Evolutionary conservation across 2,329 filamentous ascomycete genomes (phyloP), one percentile per base, ranked within the genome.

Genomic region (Trichoderma simmonsii): DNA sequence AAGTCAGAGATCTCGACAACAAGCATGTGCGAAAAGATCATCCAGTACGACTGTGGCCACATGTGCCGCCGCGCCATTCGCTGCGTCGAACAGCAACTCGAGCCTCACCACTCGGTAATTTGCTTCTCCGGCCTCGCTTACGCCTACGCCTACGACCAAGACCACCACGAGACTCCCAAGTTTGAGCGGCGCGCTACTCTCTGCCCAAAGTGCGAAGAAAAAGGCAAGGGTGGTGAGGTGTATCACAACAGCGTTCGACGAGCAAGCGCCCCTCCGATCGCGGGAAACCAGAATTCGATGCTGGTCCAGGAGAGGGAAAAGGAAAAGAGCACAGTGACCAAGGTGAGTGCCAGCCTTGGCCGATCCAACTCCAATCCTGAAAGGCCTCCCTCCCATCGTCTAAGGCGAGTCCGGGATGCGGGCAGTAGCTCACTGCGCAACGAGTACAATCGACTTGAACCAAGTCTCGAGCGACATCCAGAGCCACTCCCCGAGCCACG

Each of bases 21-120:
- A 59, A 65, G 3, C n/a, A 78, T 77, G 76, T 78, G 77, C 36
- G 73, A 75, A 26, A 70, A 76, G 24, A 66, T 77, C 21, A 70
- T 59, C 12, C 36, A 72, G 24, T 78, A 74, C 15, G 66, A 64
- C 14, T 78, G 77, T 51, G 74, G 73, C 36, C 77, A 78, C 67
- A 60, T 78, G 60, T 36, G 43, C 6, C 74, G 72, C 14, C 61
- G 30, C 26, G 54, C 28, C n/a, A 34, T 66, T 26, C 61, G 51
- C n/a, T 70, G 71, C 54, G 6, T 15, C 30, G 43, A 69, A 21
- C 36, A 36, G 5, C 64, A 30, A 21, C 63, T 34, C 6, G 39
- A 65, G 14, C 30, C 21, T 7, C 28, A 14, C n/a, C 48, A 26
- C 32, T 65, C 43, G 6, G 18, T 54, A 18, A 56, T 57, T 2